Base-by-base conservation (phyloP, 2,329 filamentous ascomycete species). In the Zymoseptoria passerinii region DNA sequence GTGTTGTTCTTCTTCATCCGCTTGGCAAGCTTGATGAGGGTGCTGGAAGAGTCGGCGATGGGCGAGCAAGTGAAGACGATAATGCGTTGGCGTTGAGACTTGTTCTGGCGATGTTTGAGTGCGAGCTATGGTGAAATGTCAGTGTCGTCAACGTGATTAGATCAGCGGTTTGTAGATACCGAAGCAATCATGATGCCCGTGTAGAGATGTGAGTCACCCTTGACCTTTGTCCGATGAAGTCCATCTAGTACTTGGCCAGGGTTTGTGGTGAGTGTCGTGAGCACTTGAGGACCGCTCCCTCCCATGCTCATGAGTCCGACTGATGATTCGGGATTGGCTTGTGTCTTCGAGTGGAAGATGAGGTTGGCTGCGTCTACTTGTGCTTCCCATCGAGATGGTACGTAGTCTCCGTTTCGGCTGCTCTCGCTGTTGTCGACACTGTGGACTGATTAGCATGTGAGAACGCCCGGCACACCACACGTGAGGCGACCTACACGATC, bases 251-350 rank as follows among this genome's bases (percentile, higher is more conserved):
- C 90, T 80, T 95, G 94, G 75, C 94, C 94, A 72, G 94, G 90
- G 75, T 99, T 95, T 60, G 90, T 92, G 56, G 94, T 97, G 72
- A 97, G 84, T 35, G 94, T 99, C 59, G 94, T 95, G 64, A 99
- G 84, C 64, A 99, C 92, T 77, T 97, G 92, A 53, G 94, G 94
- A n/a, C 91, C 92, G 72, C 55, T 61, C 70, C 92, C 94, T 64
- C 90, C 94, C 92, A 97, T 97, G 77, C 90, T 96, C 92, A 99
- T 96, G 64, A 99, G 80, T 55, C 95, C 94, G 65, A 99, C 94
- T 9, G 92, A 95, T 7, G 92, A 97, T 77, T 99, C 94, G 29
- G 94, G 91, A 75, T 99, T 96, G 67, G 88, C 88, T 77, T 91
- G 87, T 67, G 92, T 96, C 76, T 99, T 96, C 71, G 88, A 90